Evolutionary conservation across 208 protist genomes (phyloP).

Genomic region (Acanthamoeba divionensis): DNA sequence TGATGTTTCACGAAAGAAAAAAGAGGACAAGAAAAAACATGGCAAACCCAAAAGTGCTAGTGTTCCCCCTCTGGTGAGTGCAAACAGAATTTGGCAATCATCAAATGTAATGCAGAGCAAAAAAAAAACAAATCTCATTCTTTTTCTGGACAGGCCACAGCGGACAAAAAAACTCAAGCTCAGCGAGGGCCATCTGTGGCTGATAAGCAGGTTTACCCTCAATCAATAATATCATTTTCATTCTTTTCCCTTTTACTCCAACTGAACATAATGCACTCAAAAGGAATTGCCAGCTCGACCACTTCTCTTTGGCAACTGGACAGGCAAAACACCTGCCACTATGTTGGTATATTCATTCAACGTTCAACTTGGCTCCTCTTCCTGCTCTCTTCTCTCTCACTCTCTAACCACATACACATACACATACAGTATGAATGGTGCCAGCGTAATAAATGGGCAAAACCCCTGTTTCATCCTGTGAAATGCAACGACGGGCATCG

Average conservation of each 20-base stretch:
- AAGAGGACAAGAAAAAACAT: constrained; percentile 41
- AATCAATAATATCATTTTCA: too few species aligned
- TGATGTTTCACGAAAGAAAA: constrained; percentile 18
- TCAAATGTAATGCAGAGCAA: too few species aligned
- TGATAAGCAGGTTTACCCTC: too few species aligned
- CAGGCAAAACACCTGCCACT: constrained; percentile 40
- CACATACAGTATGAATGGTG: constrained; percentile 44
- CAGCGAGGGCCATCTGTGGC: too few species aligned
- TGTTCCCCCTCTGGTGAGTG: too few species aligned
- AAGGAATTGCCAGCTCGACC: neutral
- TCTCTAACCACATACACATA: neutral
- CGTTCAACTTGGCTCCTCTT: neutral
- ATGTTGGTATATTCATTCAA: constrained; percentile 12
- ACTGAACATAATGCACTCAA: neutral
- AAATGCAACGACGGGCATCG: neutral
- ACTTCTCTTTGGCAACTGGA: constrained; percentile 51
- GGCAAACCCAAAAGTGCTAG: neutral
- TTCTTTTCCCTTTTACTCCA: too few species aligned
- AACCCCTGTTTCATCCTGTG: neutral
- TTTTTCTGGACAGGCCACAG: too few species aligned
- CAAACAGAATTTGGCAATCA: too few species aligned
- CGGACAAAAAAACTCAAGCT: too few species aligned
- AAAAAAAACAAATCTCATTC: too few species aligned
- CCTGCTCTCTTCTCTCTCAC: neutral
- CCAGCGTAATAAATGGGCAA: constrained; percentile 48